A percentile compares a stretch with the other conserved stretches of the same genome.
Conservation (phyloP, 306 rosid species). For the Prunus mume region DNA sequence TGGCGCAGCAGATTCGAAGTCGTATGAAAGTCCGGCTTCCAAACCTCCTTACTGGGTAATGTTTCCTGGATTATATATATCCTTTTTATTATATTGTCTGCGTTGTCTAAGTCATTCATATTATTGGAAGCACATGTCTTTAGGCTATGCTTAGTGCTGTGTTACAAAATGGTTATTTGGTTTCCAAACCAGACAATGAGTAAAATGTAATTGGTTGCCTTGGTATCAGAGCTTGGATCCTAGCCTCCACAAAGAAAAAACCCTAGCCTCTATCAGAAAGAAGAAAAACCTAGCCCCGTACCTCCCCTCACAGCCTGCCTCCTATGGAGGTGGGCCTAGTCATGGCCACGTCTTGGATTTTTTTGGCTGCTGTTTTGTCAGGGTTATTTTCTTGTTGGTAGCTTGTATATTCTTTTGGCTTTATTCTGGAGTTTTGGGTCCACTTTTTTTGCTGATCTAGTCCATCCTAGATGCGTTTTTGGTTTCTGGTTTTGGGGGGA, state of each 20-base stretch:
- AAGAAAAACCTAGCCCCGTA: background rate
- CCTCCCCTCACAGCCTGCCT: too few species aligned
- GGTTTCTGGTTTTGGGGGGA: too few species aligned
- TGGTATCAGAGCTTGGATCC: background rate
- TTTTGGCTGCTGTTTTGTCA: background rate
- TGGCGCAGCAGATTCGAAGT: constrained; percentile 84
- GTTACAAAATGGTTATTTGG: background rate
- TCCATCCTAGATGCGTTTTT: background rate
- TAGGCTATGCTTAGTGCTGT: background rate
- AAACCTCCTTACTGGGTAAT: constrained; percentile 88
- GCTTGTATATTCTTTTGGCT: background rate
- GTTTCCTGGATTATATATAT: constrained; percentile 9
- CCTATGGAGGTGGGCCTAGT: background rate
- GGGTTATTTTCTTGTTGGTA: background rate
- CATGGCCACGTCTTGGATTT: background rate
- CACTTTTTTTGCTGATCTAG: background rate
- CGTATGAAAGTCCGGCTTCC: constrained; percentile 94
- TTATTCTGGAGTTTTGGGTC: background rate
- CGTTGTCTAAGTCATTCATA: background rate
- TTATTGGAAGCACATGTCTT: background rate
- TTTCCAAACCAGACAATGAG: too few species aligned
- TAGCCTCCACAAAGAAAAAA: background rate
- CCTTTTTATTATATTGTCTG: background rate
- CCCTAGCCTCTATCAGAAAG: background rate
- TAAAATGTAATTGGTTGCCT: background rate